A percentile compares a stretch with the other conserved stretches of the same genome.
Conservation (phyloP, 306 rosid genomes). For the Adenanthera pavonina region DNA sequence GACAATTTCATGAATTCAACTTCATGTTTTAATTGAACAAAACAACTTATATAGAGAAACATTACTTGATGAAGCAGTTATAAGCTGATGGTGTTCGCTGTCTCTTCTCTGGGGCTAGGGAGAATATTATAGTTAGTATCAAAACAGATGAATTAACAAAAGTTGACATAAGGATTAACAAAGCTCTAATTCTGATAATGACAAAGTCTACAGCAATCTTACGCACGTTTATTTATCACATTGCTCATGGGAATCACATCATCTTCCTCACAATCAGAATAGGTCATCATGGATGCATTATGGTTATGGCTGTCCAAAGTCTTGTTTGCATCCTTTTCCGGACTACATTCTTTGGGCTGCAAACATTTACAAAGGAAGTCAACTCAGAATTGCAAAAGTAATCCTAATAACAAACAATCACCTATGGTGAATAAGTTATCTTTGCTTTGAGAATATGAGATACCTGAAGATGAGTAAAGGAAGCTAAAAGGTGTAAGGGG, state of each 20-base stretch:
- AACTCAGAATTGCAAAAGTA: slow-evolving; percentile 11
- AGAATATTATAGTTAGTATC: slow-evolving; percentile 24
- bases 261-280: slow-evolving; percentile 75
- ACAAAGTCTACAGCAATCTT: background rate
- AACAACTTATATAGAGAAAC: slow-evolving; percentile 27
- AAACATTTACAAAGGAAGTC: slow-evolving; percentile 21
- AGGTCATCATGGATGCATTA: slow-evolving; percentile 51
- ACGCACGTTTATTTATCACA: slow-evolving; percentile 81
- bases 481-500: slow-evolving; percentile 81
- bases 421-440: background rate
- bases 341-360: slow-evolving; percentile 58
- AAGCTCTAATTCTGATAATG: slow-evolving; percentile 17
- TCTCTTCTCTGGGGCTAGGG: slow-evolving; percentile 90
- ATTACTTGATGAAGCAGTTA: slow-evolving; percentile 88
- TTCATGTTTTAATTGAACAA: background rate
- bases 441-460: background rate
- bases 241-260: slow-evolving; percentile 55
- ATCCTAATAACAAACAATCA: background rate
- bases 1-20: slow-evolving; percentile 20
- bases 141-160: background rate
- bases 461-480: slow-evolving; percentile 65
- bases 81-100: slow-evolving; percentile 97
- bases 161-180: slow-evolving; percentile 1
- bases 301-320: slow-evolving; percentile 45
- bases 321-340: slow-evolving; percentile 57